Base-by-base conservation (phyloP, 352 stramenopile species). In the Phytophthora pini region DNA sequence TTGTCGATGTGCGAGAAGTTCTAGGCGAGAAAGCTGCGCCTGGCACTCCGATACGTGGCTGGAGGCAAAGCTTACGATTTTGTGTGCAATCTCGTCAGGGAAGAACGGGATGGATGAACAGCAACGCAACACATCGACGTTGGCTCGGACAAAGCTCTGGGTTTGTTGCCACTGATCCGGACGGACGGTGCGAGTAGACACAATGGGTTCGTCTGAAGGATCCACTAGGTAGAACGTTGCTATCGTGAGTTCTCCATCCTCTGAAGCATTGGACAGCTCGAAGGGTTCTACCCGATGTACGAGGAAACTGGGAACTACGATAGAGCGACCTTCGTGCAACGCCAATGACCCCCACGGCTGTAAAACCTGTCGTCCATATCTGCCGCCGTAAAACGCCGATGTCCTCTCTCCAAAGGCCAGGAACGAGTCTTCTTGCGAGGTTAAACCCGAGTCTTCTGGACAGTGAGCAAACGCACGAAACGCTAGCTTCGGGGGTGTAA, bases 331-430 rank as follows among this genome's bases (percentile, higher is more conserved):
- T 51, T 68, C 51, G n/a, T 68, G 52, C 17, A 68, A 39, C 13
- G 44, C 24, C 17, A 68, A 29, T 20, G 52, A 54, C 27, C 58
- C 60, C 60, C 60, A 68, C 17, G 44, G 27, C 36, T 68, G 52
- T 5, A 68, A 45, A 20, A 68, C 62, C 15, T 62, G 53, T 4
- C 44, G 51, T 7, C 60, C 52, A 32, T 68, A 68, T 5, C 24
- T 43, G 9, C 52, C 52, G 22, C 29, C 8, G 38, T 61, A 46
- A 29, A 50, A 68, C 13, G 39, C 32, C 3, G 60, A 68, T 10
- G 60, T 68, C 20, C 44, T 55, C 43, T 68, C 60, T 41, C 60
- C 60, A 54, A 62, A 68, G 2, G 60, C 51, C 5, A 62, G 43
- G 36, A 68, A 68, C 1, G 17, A 20, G 13, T 50, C 45, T 57